phyloP scores from a whole-genome alignment of 768 basidiomycete species.

The Tulasnella sp. region DNA sequence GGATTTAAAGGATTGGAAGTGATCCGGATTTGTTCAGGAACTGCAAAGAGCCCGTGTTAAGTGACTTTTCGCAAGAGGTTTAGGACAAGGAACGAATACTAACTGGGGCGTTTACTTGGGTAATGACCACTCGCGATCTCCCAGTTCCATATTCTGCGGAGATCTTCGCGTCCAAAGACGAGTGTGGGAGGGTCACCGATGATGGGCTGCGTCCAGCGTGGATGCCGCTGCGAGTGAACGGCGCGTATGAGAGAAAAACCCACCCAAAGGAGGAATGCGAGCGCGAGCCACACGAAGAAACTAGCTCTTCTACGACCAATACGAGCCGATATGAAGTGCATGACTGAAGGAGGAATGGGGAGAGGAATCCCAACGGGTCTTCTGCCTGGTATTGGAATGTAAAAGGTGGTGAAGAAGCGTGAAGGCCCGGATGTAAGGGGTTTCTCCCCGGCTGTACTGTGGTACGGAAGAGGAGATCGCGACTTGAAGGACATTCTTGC shows the following conservation, averaged over 20 bases:
- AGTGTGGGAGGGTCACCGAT: constrained; percentile 38
- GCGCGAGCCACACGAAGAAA: constrained; percentile 36
- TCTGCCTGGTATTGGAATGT: constrained; percentile 47
- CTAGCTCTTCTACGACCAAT: constrained; percentile 49
- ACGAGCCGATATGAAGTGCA: constrained; percentile 41
- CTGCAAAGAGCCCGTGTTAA: constrained; percentile 28
- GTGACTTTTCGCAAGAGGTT: not conserved
- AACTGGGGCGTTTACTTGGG: constrained; percentile 68
- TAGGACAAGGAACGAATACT: constrained; percentile 25
- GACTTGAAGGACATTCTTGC: constrained; percentile 36
- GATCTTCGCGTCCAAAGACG: constrained; percentile 60
- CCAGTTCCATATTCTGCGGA: constrained; percentile 91
- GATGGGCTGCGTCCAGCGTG: constrained; percentile 15
- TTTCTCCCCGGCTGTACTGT: constrained; percentile 33
- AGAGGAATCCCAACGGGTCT: constrained; percentile 43
- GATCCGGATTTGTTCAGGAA: constrained; percentile 56
- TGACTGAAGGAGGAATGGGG: constrained; percentile 48
- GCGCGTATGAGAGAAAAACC: constrained; percentile 39
- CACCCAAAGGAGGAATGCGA: constrained; percentile 38
- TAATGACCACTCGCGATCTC: constrained; percentile 89
- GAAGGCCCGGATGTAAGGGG: constrained; percentile 35
- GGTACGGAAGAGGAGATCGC: constrained; percentile 31
- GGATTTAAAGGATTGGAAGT: constrained; percentile 51
- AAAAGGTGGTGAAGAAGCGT: constrained; percentile 35
- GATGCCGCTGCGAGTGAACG: not conserved